Conservation (phyloP, 192 early-diverging fungal genomes). For the Backusella luteola region DNA sequence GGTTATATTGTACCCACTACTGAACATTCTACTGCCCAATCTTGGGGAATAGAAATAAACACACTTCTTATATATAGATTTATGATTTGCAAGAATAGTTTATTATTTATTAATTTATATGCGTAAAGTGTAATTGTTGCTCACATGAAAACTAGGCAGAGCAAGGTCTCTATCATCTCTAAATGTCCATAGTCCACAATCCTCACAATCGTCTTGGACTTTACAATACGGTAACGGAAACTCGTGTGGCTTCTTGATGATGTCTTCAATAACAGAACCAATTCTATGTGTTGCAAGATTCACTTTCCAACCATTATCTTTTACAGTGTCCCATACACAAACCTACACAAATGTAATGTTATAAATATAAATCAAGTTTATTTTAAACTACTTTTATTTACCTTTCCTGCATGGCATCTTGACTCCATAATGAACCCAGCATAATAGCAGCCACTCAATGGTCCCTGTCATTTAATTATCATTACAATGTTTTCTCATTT, state of each 20-base stretch:
- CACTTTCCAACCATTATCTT: constrained; percentile 59
- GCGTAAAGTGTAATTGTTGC: background rate
- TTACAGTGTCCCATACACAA: constrained; percentile 69
- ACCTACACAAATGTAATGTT: constrained; percentile 9
- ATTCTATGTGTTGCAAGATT: constrained; percentile 83
- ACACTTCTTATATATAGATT: too few relatives aligned
- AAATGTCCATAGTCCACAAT: constrained; percentile 83
- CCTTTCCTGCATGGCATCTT: constrained; percentile 50
- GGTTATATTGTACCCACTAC: too few relatives aligned
- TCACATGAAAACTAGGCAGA: background rate
- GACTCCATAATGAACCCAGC: constrained; percentile 45
- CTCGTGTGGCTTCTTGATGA: constrained; percentile 45
- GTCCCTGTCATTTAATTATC: constrained; percentile 9
- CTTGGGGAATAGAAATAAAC: too few relatives aligned
- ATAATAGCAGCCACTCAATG: constrained; percentile 32
- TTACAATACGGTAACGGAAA: constrained; percentile 46
- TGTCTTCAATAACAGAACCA: constrained; percentile 70
- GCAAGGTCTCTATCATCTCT: constrained; percentile 31
- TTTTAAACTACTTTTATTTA: background rate
- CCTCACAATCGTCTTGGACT: constrained; percentile 60
- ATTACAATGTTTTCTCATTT: constrained; percentile 53
- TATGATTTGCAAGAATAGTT: too few relatives aligned
- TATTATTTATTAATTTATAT: background rate
- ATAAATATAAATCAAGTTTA: background rate
- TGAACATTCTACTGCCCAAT: too few relatives aligned